Conservation (phyloP, 1,284 basidiomycete species). For the Tilletiopsis washingtonensis region DNA sequence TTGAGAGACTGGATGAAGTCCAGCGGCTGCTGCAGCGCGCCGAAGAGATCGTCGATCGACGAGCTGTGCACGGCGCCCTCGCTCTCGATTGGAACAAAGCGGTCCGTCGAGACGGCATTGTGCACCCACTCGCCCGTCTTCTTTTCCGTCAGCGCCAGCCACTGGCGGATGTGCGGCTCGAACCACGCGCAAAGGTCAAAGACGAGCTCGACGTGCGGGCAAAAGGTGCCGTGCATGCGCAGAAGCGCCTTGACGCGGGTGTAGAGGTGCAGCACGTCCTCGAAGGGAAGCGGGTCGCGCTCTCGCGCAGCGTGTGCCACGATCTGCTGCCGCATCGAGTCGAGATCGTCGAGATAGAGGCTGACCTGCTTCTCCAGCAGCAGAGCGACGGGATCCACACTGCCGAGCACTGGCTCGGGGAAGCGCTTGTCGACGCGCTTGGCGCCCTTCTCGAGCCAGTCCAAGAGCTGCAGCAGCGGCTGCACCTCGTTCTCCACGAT, state of each 20-base stretch:
- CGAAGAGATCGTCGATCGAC: conserved; percentile 91
- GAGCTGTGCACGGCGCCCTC: conserved; percentile 80
- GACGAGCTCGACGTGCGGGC: conserved; percentile 53
- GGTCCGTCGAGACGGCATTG: conserved; percentile 35
- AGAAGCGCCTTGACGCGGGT: conserved; percentile 64
- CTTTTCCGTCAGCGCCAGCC: conserved; percentile 79
- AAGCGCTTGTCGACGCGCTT: conserved; percentile 78
- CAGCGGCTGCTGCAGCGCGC: conserved; percentile 82
- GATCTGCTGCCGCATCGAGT: conserved; percentile 39
- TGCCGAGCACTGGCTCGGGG: conserved; percentile 66
- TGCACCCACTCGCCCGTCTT: conserved; percentile 88
- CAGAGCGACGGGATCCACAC: conserved; percentile 56
- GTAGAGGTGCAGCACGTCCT: conserved; percentile 77
- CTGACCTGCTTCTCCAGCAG: conserved; percentile 68
- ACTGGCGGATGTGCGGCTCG: conserved; percentile 77
- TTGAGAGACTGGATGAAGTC: conserved; percentile 78
- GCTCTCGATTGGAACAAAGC: conserved; percentile 54
- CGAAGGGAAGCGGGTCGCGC: conserved; percentile 24
- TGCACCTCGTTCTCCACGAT: conserved; percentile 69
- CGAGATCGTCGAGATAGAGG: conserved; percentile 65
- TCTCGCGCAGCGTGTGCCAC: conserved; percentile 31
- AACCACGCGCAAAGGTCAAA: conserved; percentile 57
- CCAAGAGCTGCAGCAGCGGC: conserved; percentile 65
- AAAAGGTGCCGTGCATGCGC: conserved; percentile 73
- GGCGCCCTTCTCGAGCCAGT: conserved; percentile 77